Conservation (phyloP, 169 alveolate species). For the Plasmodium inui region DNA sequence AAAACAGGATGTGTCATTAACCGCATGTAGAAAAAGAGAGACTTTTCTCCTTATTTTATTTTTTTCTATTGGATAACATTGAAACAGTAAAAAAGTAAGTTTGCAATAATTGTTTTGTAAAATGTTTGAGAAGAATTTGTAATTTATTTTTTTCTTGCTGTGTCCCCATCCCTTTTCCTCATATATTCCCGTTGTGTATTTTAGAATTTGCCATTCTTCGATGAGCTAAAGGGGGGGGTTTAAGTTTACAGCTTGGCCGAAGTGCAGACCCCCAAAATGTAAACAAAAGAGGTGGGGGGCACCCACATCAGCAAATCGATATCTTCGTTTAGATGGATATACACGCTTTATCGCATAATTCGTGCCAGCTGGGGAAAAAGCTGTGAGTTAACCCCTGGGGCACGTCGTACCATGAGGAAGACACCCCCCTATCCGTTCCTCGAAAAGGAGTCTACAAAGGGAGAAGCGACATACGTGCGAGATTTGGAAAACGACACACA, state of each 20-base stretch:
- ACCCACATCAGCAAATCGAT: neutral
- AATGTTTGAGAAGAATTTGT: neutral
- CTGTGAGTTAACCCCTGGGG: neutral
- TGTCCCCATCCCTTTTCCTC: neutral
- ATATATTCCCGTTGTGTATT: neutral
- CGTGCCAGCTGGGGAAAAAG: neutral
- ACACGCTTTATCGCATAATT: neutral
- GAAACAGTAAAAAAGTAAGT: neutral
- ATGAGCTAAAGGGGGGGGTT: neutral
- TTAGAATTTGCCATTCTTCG: neutral
- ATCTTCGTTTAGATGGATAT: neutral
- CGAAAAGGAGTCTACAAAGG: neutral
- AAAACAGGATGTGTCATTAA: neutral
- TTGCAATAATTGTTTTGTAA: neutral
- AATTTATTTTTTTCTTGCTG: neutral
- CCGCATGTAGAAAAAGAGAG: neutral
- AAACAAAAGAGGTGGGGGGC: neutral
- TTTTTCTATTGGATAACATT: neutral
- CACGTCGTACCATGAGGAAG: neutral
- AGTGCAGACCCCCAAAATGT: neutral
- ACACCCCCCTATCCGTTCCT: neutral
- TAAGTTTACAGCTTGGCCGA: neutral
- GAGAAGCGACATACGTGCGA: neutral
- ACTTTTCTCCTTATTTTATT: neutral
- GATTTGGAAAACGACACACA: neutral